Evolutionary conservation across 306 rosid species (phyloP), one percentile per base, ranked within the genome.

Genomic region (Vigna angularis): DNA sequence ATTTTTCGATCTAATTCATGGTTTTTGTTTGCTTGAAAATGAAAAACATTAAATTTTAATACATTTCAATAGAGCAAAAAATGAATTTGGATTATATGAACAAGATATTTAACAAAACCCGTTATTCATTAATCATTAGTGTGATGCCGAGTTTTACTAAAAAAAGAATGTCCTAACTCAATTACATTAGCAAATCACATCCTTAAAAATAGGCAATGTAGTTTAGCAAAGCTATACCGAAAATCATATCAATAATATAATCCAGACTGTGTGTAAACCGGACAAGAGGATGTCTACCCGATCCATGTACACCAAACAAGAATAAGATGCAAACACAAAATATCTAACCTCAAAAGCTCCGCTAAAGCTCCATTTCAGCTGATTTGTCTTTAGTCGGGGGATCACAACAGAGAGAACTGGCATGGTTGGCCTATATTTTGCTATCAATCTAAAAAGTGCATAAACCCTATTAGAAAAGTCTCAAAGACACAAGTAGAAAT

Each of bases 341-440:
- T 64, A 80, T 30, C 82, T 49, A 59, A 96, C 99, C 99, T 91
- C 98, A 83, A 96, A 96, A 76, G 99, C 98, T 78, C 99, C 99
- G 72, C 59, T 90, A 70, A 96, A 96, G 89, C 96, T 91, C 98
- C 98, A 93, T 79, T 86, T 91, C n/a, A 93, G 89, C 72, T 91
- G 97, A 85, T 93, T 86, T 71, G 97, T 88, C 87, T 73, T 87
- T 1, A 93, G 88, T 55, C 91, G 90, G 56, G 98, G 98, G 70
- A 91, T 77, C 73, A 93, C 95, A 24, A 93, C 98, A 44, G 97
- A 93, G 42, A 93, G 87, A 79, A 91, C 98, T n/a, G 97, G 98
- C 98, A 93, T 93, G 16, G 98, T 88, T 74, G 98, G 97, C 85
- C 98, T 84, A 80, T 93, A 93, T 83, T 93, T 93, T 3, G 98